Evolutionary conservation across 768 basidiomycete species (phyloP).

Genomic region (Cubamyces sp.): DNA sequence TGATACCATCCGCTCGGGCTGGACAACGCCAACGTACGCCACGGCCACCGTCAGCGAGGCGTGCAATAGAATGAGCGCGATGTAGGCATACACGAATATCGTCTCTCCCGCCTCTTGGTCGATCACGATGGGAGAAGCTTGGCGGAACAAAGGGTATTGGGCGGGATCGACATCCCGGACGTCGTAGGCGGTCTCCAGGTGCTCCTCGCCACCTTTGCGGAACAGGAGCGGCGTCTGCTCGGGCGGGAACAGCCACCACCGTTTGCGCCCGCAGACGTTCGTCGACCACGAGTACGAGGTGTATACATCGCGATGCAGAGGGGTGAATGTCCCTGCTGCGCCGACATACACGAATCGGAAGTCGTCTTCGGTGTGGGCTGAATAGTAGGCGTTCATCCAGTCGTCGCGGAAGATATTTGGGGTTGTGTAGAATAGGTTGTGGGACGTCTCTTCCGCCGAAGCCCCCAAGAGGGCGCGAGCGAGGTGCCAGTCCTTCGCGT

Average conservation of each 20-base stretch:
- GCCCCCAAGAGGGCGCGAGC: conserved; percentile 21
- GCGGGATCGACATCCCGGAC: conserved; percentile 26
- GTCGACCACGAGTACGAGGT: conserved; percentile 38
- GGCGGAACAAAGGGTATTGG: conserved; percentile 24
- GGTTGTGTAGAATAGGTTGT: conserved; percentile 30
- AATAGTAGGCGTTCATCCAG: conserved; percentile 38
- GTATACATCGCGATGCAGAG: conserved; percentile 37
- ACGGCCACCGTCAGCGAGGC: not conserved
- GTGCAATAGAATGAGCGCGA: not conserved
- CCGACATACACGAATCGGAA: conserved; percentile 38
- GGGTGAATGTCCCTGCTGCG: conserved; percentile 33
- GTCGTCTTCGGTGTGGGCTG: conserved; percentile 33
- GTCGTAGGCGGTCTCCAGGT: conserved; percentile 28
- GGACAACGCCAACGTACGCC: too few species aligned
- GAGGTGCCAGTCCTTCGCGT: conserved; percentile 38
- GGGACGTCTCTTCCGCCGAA: not conserved
- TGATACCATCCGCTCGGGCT: conserved; percentile 39
- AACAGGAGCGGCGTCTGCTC: conserved; percentile 30
- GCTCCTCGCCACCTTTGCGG: conserved; percentile 25
- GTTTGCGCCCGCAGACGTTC: conserved; percentile 34
- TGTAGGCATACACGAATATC: conserved; percentile 33
- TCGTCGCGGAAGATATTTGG: conserved; percentile 35
- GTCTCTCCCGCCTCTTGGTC: conserved; percentile 34
- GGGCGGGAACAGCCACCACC: conserved; percentile 37
- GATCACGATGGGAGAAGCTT: conserved; percentile 27